phyloP scores from a whole-genome alignment of 2,329 filamentous ascomycete genomes.

The Aspergillus neotritici region DNA sequence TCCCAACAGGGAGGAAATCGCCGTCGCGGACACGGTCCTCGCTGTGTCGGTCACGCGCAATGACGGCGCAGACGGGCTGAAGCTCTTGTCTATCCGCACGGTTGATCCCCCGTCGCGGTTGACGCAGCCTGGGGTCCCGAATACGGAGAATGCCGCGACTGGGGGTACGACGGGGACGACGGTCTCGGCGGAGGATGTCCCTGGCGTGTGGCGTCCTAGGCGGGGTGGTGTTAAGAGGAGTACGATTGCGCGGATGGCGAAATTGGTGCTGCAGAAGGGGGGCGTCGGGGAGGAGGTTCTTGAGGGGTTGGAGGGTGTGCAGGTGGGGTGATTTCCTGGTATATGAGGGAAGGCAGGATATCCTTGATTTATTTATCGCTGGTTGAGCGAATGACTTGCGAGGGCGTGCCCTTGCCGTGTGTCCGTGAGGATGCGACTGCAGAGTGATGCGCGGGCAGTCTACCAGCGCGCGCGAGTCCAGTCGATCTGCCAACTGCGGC shows the following conservation, averaged over 20 bases:
- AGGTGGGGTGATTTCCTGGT: constrained; percentile 48
- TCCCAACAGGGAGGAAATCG: constrained; percentile 82
- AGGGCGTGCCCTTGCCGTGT: too few relatives aligned
- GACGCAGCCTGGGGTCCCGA: constrained; percentile 65
- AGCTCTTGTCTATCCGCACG: constrained; percentile 63
- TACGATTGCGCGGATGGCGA: constrained; percentile 68
- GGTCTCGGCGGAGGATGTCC: constrained; percentile 48
- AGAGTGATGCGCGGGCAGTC: too few relatives aligned
- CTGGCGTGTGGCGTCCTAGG: constrained; percentile 78
- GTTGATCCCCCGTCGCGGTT: constrained; percentile 69
- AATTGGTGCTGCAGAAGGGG: constrained; percentile 67
- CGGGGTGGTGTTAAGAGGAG: constrained; percentile 74
- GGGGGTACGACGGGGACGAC: constrained; percentile 39
- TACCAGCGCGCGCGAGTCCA: too few relatives aligned
- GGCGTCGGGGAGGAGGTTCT: constrained; percentile 84
- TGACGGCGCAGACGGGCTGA: constrained; percentile 43
- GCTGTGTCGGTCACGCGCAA: constrained; percentile 67
- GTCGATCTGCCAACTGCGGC: too few relatives aligned
- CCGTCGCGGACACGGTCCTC: constrained; percentile 82
- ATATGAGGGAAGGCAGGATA: neutral
- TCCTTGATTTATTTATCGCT: too few relatives aligned
- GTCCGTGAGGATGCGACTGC: too few relatives aligned
- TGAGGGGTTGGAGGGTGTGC: constrained; percentile 65
- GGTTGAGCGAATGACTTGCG: too few relatives aligned
- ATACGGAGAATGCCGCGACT: constrained; percentile 56